Conservation (phyloP, 257 asterid genomes). For the Eustoma russellianum region DNA sequence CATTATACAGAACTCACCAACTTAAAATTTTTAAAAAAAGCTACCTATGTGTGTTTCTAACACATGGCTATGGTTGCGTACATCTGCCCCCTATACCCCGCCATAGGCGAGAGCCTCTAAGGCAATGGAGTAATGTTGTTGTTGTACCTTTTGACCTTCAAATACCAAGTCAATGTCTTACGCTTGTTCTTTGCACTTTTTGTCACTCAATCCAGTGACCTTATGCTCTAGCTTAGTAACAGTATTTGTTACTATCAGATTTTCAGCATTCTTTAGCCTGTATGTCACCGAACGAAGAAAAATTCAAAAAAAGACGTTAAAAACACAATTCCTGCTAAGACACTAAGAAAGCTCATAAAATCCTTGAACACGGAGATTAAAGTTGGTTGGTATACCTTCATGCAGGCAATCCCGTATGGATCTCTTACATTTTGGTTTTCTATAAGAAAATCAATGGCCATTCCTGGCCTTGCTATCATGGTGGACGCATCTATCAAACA, state of each 20-base stretch:
- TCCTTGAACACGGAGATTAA: neutral
- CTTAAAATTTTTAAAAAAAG: neutral
- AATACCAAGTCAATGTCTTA: constrained; percentile 17
- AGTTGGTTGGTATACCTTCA: constrained; percentile 28
- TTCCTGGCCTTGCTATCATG: constrained; percentile 62
- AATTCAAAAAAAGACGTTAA: neutral
- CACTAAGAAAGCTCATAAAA: neutral
- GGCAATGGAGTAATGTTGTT: no score
- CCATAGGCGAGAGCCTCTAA: no score
- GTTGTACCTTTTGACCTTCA: neutral
- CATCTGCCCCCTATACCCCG: no score
- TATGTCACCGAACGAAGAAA: constrained; percentile 1
- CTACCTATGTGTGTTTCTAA: no score
- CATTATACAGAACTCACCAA: neutral
- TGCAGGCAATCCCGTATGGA: constrained; percentile 44
- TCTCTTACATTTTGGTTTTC: constrained; percentile 36
- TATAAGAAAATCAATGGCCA: constrained; percentile 45
- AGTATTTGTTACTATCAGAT: constrained; percentile 36
- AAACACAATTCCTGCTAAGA: no score
- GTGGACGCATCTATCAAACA: constrained; percentile 49
- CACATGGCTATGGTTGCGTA: no score
- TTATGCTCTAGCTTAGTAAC: constrained; percentile 43
- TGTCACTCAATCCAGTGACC: constrained; percentile 54
- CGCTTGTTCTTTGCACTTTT: constrained; percentile 43
- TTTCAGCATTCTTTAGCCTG: constrained; percentile 60